phyloP scores from a whole-genome alignment of 306 rosid genomes.

The Trifolium repens region DNA sequence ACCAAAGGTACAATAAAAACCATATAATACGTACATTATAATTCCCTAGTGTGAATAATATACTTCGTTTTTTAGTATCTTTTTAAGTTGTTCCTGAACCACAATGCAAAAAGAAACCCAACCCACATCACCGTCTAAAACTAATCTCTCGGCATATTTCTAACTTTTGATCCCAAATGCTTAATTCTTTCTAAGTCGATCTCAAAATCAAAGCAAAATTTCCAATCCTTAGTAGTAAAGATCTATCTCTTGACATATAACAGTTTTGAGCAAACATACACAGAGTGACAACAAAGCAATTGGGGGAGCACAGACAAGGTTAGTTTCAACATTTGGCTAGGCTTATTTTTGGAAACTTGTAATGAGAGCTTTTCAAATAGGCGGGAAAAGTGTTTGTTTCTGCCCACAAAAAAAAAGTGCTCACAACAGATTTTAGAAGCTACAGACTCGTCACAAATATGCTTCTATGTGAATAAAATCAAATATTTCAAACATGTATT shows the following conservation, averaged over 20 bases:
- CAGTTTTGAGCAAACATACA: conserved; percentile 21
- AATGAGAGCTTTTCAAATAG: neutral
- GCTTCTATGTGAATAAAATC: conserved; percentile 6
- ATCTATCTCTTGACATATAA: conserved; percentile 6
- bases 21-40: neutral
- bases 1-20: conserved; percentile 21
- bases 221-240: conserved; percentile 26
- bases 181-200: conserved; percentile 7
- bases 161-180: conserved; percentile 12
- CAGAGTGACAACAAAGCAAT: conserved; percentile 15
- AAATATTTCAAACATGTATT: neutral
- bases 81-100: conserved; percentile 23
- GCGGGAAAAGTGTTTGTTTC: neutral
- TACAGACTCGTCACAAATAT: conserved; percentile 13
- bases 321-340: neutral
- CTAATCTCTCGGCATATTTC: conserved; percentile 8
- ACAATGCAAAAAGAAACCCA: conserved; percentile 26
- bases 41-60: conserved; percentile 17
- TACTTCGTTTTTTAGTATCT: conserved; percentile 6
- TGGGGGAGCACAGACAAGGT: neutral
- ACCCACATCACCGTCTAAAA: conserved; percentile 23
- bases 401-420: neutral
- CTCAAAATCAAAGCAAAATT: conserved; percentile 17
- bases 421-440: conserved; percentile 14
- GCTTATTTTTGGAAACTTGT: conserved; percentile 10